Evolutionary conservation across 1,284 basidiomycete species (phyloP).

Genomic region (Cryptococcus sp.): DNA sequence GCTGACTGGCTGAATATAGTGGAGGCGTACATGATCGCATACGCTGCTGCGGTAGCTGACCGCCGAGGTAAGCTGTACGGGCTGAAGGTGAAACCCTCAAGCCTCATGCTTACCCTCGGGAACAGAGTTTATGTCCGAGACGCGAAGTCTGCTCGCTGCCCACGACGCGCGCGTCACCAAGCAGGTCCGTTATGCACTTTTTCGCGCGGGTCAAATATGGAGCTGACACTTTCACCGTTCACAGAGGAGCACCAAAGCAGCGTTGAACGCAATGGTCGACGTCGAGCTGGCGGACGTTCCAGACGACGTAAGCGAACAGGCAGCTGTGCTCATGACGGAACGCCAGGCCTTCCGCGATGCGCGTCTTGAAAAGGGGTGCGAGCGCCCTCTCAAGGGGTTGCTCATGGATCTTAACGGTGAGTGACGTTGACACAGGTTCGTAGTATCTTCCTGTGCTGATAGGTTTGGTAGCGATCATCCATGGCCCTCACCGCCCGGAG

Average conservation of each 20-base stretch:
- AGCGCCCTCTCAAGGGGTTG: slow-evolving; percentile 40
- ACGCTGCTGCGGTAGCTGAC: slow-evolving; percentile 44
- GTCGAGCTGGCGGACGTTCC: slow-evolving; percentile 13
- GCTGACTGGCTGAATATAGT: slow-evolving; percentile 21
- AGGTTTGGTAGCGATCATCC: slow-evolving; percentile 6
- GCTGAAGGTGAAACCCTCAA: not conserved
- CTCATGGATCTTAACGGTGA: slow-evolving; percentile 39
- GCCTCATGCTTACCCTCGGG: not conserved
- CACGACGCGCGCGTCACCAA: slow-evolving; percentile 34
- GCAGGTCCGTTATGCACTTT: slow-evolving; percentile 17
- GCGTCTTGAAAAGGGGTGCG: slow-evolving; percentile 30
- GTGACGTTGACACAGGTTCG: slow-evolving; percentile 3
- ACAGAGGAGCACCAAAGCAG: slow-evolving; percentile 30
- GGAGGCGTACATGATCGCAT: slow-evolving; percentile 45
- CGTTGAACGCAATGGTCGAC: slow-evolving; percentile 25
- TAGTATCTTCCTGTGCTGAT: not conserved
- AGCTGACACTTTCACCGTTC: not conserved
- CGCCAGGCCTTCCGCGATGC: slow-evolving; percentile 36
- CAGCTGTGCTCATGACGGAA: slow-evolving; percentile 13
- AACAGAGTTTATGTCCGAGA: slow-evolving; percentile 43
- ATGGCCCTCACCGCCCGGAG: slow-evolving; percentile 19
- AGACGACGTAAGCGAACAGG: slow-evolving; percentile 31
- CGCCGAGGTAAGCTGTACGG: slow-evolving; percentile 32
- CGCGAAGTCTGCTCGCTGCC: slow-evolving; percentile 33
- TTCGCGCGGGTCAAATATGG: not conserved